A percentile compares a stretch with the other conserved stretches of the same genome.
Evolutionary conservation across 139 green algal genomes (phyloP).

Genomic region (Chlorella vulgaris): DNA sequence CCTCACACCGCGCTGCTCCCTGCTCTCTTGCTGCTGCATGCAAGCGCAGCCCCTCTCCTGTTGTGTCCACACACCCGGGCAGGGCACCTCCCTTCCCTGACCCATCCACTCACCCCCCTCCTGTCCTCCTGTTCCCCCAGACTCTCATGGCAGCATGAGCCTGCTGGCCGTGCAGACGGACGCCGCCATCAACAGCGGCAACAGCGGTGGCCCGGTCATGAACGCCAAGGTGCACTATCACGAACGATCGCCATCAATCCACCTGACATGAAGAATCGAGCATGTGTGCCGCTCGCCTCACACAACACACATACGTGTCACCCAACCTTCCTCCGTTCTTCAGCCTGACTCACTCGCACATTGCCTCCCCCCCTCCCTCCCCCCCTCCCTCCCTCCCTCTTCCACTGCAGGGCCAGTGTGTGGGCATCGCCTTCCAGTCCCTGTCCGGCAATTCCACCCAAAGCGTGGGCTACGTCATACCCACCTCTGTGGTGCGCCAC

Average conservation of each 20-base stretch:
- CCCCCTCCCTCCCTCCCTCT: neutral
- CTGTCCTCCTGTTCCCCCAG: neutral
- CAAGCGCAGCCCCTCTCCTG: too few relatives aligned
- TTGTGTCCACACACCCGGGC: too few relatives aligned
- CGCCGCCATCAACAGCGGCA: constrained; percentile 82
- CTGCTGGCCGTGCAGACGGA: constrained; percentile 86
- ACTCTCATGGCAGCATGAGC: constrained; percentile 89
- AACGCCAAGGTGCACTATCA: constrained; percentile 41
- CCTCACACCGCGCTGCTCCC: too few relatives aligned
- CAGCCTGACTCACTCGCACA: too few relatives aligned
- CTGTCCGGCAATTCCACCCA: constrained; percentile 73
- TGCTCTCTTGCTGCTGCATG: too few relatives aligned
- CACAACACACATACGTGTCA: neutral
- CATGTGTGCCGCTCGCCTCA: too few relatives aligned
- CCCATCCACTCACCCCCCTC: too few relatives aligned
- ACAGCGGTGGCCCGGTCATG: constrained; percentile 84
- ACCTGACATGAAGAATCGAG: too few relatives aligned
- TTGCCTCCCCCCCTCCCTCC: too few relatives aligned
- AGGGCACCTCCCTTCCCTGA: too few relatives aligned
- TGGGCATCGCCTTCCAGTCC: constrained; percentile 95
- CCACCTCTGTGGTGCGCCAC: constrained; percentile 90
- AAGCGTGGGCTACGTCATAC: constrained; percentile 92
- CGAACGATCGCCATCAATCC: too few relatives aligned
- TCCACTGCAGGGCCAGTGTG: constrained; percentile 67
- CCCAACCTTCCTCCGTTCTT: neutral